Evolutionary conservation across 2,329 filamentous ascomycete species (phyloP), one percentile per base, ranked within the genome.

Genomic region (Rhinocladiella mackenziei): DNA sequence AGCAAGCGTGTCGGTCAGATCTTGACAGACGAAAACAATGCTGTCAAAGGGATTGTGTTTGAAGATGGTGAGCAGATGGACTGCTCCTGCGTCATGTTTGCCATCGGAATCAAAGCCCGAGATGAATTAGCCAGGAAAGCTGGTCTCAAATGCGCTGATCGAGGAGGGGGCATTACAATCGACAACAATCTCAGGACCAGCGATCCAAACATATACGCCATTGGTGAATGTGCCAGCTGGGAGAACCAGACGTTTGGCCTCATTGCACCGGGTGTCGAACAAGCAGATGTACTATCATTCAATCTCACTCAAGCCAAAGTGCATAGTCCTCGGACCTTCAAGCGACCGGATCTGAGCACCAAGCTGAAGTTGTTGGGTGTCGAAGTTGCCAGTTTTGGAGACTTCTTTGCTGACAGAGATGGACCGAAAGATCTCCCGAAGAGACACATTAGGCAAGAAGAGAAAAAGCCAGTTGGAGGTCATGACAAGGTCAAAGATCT

Each of bases 181-280:
- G 73, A 79, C 40, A 59, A 65, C 51, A 74, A 72, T 54, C 67
- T 95, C 4, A 74, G 75, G 50, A 94, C 89, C 2, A 92, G 79
- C 22, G 64, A 75, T 3, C 71, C 79, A 0, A 81, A 84, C 51
- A 78, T 95, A 37, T 95, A 92, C 61, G 89, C 89, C 34, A 84
- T 95, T 37, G 89, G 89, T 44, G 89, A 95, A 65, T 95, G 89
- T 58, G 88, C 89, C 4, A 92, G 83, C 67, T 95, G 87, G 86
- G 76, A 89, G 51, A 83, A 80, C 55, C 84, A 92, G 64, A 89
- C 86, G 0, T 95, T 88, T 55, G 89, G 89, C 4, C 77, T 96
- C 14, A 94, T 96, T 56, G 88, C 85, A 0, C 89, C 89, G 0
- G 89, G 89, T 13, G 77, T 95, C 25, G 89, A 94, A 65, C 94